Conservation (phyloP, 176 grass and related monocot species). For the Aegilops bicornis region DNA sequence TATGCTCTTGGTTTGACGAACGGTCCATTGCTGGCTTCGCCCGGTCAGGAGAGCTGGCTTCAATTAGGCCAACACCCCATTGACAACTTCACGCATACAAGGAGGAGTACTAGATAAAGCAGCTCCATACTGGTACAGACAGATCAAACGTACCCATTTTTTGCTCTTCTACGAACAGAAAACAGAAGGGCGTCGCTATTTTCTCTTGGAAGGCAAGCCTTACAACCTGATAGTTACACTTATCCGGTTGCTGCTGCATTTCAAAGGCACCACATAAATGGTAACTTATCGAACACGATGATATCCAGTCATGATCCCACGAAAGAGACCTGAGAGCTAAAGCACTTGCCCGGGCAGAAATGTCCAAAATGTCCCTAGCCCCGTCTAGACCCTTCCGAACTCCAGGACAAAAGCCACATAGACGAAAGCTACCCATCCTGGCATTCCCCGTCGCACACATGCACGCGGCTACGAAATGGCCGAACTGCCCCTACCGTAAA, state of each 20-base stretch:
- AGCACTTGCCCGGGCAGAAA: slow-evolving; percentile 17
- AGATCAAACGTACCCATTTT: not conserved
- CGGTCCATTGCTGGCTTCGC: not conserved
- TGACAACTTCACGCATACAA: not conserved
- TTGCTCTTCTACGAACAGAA: not conserved
- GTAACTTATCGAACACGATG: slow-evolving; percentile 38
- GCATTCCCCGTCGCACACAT: not conserved
- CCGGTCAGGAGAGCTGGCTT: not conserved
- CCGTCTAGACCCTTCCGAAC: slow-evolving; percentile 51
- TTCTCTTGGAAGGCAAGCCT: slow-evolving; percentile 11
- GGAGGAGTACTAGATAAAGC: not conserved
- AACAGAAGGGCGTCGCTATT: not conserved
- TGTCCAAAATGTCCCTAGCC: slow-evolving; percentile 28
- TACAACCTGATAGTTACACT: slow-evolving; percentile 28
- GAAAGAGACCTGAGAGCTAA: slow-evolving; percentile 30
- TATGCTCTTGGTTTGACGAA: not conserved
- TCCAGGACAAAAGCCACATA: slow-evolving; percentile 39
- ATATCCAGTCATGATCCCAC: slow-evolving; percentile 31
- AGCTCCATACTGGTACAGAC: not conserved
- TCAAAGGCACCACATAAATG: not conserved
- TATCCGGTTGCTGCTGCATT: slow-evolving; percentile 32
- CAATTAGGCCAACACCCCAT: slow-evolving; percentile 17
- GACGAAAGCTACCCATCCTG: slow-evolving; percentile 18
- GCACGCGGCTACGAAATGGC: slow-evolving; percentile 9
- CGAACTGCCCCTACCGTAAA: slow-evolving; percentile 1